These are phyloP conservation scores for Amanita rubescens DNA, from an alignment of 768 basidiomycete species.

Conservation along the genomic window DNA sequence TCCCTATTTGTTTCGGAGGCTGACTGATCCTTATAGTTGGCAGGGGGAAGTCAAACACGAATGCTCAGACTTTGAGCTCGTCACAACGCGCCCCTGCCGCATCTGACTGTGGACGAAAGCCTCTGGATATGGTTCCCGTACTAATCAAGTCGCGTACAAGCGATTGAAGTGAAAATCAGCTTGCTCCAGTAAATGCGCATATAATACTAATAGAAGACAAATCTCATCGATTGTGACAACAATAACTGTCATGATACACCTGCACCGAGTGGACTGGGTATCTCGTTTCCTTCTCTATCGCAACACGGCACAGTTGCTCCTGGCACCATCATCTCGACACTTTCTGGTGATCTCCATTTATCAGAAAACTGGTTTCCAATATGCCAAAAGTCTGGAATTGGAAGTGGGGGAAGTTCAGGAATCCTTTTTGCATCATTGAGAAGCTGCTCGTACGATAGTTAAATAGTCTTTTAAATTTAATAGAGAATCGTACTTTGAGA, in stretches of 20 bases:
- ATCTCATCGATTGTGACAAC: no score
- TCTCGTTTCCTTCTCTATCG: constrained; percentile 2
- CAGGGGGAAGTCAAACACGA: neutral
- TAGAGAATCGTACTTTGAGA: neutral
- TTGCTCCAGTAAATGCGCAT: neutral
- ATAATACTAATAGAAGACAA: no score
- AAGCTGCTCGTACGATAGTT: neutral
- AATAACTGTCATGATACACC: neutral
- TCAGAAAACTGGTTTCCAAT: neutral
- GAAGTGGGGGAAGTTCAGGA: neutral
- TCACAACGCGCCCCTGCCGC: neutral
- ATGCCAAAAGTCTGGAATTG: neutral
- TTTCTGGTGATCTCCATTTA: neutral
- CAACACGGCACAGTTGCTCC: neutral
- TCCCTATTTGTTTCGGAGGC: neutral
- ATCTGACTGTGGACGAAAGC: neutral
- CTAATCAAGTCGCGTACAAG: neutral
- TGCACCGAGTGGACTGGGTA: neutral
- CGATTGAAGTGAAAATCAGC: no score
- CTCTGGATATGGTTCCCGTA: neutral
- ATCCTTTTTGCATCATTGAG: neutral
- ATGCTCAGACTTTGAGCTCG: neutral
- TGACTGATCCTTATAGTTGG: neutral
- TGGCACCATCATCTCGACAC: neutral
- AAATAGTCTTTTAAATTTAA: neutral